These are phyloP conservation scores for Epipyxis sp. DNA, from an alignment of 108 stramenopile species.

Conservation along the genomic window DNA sequence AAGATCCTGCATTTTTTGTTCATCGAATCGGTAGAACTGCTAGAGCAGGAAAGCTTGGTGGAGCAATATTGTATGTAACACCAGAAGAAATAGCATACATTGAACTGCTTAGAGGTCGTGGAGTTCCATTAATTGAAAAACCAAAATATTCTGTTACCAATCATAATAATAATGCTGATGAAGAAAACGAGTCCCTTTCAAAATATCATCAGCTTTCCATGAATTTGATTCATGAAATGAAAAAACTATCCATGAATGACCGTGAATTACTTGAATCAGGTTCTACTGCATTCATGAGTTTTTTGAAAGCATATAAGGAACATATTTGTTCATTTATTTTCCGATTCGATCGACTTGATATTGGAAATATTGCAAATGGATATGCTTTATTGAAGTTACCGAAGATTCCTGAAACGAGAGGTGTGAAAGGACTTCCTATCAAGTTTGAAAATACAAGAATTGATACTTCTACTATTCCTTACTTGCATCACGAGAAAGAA, in stretches of 20 bases:
- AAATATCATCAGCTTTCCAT: constrained; percentile 34
- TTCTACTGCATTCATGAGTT: constrained; percentile 73
- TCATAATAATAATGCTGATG: not conserved
- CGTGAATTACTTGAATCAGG: constrained; percentile 93
- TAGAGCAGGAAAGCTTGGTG: constrained; percentile 79
- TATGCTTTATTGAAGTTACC: constrained; percentile 88
- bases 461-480: constrained; percentile 65
- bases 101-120: constrained; percentile 66
- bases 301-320: constrained; percentile 92
- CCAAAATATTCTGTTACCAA: not conserved
- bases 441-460: constrained; percentile 37
- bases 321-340: constrained; percentile 84
- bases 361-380: constrained; percentile 75
- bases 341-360: constrained; percentile 75
- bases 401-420: constrained; percentile 82
- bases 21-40: constrained; percentile 95
- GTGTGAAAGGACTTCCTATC: constrained; percentile 50
- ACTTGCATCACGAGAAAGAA: constrained; percentile 81
- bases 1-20: constrained; percentile 89
- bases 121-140: not conserved
- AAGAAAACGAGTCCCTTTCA: not conserved
- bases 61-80: constrained; percentile 78
- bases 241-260: constrained; percentile 76
- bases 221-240: constrained; percentile 62
- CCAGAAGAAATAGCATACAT: constrained; percentile 87